Evolutionary conservation across 768 basidiomycete genomes (phyloP).

Genomic region (Polyporus arcularius): DNA sequence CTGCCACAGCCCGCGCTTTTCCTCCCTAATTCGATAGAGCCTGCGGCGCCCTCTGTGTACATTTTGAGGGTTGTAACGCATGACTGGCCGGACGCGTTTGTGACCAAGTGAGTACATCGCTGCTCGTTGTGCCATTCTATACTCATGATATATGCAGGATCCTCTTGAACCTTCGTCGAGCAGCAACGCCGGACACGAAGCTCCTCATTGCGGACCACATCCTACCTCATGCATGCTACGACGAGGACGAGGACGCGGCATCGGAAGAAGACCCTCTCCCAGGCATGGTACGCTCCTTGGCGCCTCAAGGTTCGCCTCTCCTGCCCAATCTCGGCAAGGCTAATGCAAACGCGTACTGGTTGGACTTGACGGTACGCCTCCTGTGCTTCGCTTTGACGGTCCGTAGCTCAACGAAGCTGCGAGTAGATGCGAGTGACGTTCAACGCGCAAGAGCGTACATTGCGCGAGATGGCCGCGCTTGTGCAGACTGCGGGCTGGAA

Average conservation of each 20-base stretch:
- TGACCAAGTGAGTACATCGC: slow-evolving; percentile 21
- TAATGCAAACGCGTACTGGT: slow-evolving; percentile 66
- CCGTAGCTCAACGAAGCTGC: background rate
- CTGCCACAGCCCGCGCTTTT: slow-evolving; percentile 47
- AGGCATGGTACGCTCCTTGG: slow-evolving; percentile 52
- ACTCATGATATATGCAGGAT: slow-evolving; percentile 31
- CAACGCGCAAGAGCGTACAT: slow-evolving; percentile 69
- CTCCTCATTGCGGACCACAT: slow-evolving; percentile 74
- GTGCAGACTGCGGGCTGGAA: slow-evolving; percentile 69
- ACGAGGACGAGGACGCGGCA: slow-evolving; percentile 34
- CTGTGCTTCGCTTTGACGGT: background rate
- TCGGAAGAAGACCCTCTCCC: slow-evolving; percentile 36
- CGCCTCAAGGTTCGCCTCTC: slow-evolving; percentile 59
- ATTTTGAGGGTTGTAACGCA: slow-evolving; percentile 72
- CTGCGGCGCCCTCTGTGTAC: slow-evolving; percentile 57
- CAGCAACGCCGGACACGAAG: slow-evolving; percentile 47
- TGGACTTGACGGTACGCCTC: slow-evolving; percentile 66
- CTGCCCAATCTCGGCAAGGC: slow-evolving; percentile 75
- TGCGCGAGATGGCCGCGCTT: slow-evolving; percentile 60
- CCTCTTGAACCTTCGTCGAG: slow-evolving; percentile 44
- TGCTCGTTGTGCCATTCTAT: background rate
- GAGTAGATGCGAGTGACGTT: slow-evolving; percentile 67
- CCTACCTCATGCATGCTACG: slow-evolving; percentile 68
- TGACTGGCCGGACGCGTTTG: slow-evolving; percentile 71
- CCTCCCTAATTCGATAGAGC: slow-evolving; percentile 17